A percentile compares a stretch with the other conserved stretches of the same genome.
These are phyloP conservation scores for Exobasidium cylindrosporum DNA, from an alignment of 1,284 basidiomycete genomes.

Conservation along the genomic window DNA sequence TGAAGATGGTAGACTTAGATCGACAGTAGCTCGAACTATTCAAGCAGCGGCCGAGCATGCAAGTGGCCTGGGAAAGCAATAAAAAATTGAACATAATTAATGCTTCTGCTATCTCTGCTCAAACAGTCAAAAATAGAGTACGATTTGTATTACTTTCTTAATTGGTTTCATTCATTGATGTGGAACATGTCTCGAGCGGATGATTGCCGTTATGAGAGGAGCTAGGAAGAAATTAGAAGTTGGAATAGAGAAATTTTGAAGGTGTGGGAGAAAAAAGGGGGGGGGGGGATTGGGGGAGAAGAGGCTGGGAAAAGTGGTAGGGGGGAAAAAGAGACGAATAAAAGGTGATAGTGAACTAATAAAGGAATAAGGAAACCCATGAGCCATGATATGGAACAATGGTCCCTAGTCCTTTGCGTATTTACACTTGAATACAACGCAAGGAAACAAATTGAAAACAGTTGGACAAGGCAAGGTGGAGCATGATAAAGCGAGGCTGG, in stretches of 20 bases:
- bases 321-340: too few relatives aligned
- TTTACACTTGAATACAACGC: too few relatives aligned
- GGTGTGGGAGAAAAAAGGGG: neutral
- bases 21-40: constrained; percentile 91
- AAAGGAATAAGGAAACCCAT: too few relatives aligned
- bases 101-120: neutral
- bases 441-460: too few relatives aligned
- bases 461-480: too few relatives aligned
- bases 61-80: constrained; percentile 40
- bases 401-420: too few relatives aligned
- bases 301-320: too few relatives aligned
- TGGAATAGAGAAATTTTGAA: neutral
- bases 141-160: neutral
- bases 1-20: constrained; percentile 89
- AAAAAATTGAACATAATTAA: constrained; percentile 1
- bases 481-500: too few relatives aligned
- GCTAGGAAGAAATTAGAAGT: neutral
- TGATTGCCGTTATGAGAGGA: neutral
- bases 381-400: too few relatives aligned
- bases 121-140: neutral
- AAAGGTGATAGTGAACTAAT: too few relatives aligned
- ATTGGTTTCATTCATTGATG: neutral
- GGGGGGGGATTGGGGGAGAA: neutral
- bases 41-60: constrained; percentile 60
- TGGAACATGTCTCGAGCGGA: neutral